Conservation (phyloP, 768 basidiomycete genomes). For the Pleurotus salmoneostramineus region DNA sequence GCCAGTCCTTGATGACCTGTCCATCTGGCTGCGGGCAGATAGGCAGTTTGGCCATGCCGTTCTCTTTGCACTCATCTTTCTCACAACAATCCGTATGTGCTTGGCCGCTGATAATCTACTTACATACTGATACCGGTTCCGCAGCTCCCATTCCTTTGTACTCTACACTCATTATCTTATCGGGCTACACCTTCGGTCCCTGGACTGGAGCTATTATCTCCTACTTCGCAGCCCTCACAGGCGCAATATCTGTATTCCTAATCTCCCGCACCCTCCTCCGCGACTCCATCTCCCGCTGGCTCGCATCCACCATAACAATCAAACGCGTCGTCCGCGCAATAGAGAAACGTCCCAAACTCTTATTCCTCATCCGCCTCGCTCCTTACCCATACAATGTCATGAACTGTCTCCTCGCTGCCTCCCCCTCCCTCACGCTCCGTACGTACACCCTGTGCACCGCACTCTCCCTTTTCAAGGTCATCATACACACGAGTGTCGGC, state of each 20-base stretch:
- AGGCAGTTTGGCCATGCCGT: slow-evolving; percentile 71
- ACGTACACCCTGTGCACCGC: slow-evolving; percentile 82
- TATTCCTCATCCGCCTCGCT: slow-evolving; percentile 90
- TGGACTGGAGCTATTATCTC: slow-evolving; percentile 84
- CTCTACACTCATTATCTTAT: slow-evolving; percentile 88
- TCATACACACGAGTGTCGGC: slow-evolving; percentile 87
- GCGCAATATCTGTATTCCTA: slow-evolving; percentile 64
- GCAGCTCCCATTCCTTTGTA: slow-evolving; percentile 88
- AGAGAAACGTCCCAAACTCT: slow-evolving; percentile 80
- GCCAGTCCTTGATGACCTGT: slow-evolving; percentile 77
- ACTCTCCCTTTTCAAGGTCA: slow-evolving; percentile 83
- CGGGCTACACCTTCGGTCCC: slow-evolving; percentile 87
- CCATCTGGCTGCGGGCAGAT: slow-evolving; percentile 72
- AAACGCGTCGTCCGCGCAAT: slow-evolving; percentile 83
- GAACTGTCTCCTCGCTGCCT: slow-evolving; percentile 89
- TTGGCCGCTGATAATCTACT: not conserved
- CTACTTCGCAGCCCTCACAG: slow-evolving; percentile 80
- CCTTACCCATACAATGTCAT: slow-evolving; percentile 93
- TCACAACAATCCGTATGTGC: slow-evolving; percentile 82
- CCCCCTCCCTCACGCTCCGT: slow-evolving; percentile 73
- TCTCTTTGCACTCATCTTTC: slow-evolving; percentile 78
- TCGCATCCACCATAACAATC: slow-evolving; percentile 66
- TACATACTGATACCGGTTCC: not conserved
- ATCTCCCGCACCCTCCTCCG: slow-evolving; percentile 74
- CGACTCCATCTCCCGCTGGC: slow-evolving; percentile 66